phyloP scores from a whole-genome alignment of 108 stramenopile genomes.

The Parmales sp. region DNA sequence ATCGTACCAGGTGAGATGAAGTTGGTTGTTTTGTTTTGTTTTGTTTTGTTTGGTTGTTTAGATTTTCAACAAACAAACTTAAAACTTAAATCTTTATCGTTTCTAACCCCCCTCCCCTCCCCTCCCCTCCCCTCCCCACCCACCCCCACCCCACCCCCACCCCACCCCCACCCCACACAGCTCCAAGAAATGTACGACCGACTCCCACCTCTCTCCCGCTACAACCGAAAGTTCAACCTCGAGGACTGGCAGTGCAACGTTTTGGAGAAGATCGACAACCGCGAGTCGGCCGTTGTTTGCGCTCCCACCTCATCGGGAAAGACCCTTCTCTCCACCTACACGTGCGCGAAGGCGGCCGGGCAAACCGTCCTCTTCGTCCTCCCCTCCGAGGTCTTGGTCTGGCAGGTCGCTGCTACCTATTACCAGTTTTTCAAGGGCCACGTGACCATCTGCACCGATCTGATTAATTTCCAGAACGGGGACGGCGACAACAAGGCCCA shows the following conservation, averaged over 20 bases:
- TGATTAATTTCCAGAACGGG: constrained; percentile 78
- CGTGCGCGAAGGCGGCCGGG: constrained; percentile 41
- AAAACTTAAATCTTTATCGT: too few species aligned
- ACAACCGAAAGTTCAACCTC: constrained; percentile 82
- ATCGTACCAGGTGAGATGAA: constrained; percentile 14
- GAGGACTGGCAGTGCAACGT: constrained; percentile 96
- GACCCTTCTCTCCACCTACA: constrained; percentile 95
- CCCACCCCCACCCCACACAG: constrained; percentile 83
- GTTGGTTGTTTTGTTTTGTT: neutral
- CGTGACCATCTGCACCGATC: constrained; percentile 83
- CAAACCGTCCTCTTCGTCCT: constrained; percentile 87
- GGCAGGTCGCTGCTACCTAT: constrained; percentile 99
- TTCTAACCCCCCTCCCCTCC: constrained; percentile 5
- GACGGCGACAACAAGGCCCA: constrained; percentile 63
- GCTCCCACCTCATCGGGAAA: constrained; percentile 97
- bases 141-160: too few species aligned
- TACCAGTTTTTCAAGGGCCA: constrained; percentile 90
- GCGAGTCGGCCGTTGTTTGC: constrained; percentile 86
- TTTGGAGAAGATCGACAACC: constrained; percentile 76
- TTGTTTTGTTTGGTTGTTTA: too few species aligned
- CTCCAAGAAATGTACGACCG: constrained; percentile 92
- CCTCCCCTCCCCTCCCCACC: neutral
- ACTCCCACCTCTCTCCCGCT: constrained; percentile 90
- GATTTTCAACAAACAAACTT: too few species aligned
- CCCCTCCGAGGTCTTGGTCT: constrained; percentile 96